These are phyloP conservation scores for Crithidia fasciculata DNA, from an alignment of 208 protist species.

Conservation along the genomic window DNA sequence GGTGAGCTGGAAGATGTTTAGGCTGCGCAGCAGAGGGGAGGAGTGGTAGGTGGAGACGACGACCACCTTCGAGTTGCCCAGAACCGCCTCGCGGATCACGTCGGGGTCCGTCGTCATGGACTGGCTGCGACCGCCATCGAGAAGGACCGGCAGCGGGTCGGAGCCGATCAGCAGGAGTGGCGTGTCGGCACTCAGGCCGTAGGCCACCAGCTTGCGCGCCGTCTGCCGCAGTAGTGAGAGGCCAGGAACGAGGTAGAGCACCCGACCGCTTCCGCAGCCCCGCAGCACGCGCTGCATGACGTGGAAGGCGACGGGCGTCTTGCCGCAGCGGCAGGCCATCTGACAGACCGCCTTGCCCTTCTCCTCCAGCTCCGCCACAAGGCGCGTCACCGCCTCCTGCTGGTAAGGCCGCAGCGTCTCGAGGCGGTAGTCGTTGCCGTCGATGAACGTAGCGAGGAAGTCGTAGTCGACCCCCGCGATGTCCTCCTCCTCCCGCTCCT, in stretches of 20 bases:
- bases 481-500: constrained; percentile 26
- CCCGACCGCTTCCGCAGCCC: constrained; percentile 10
- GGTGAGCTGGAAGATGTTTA: constrained; percentile 55
- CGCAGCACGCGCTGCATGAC: constrained; percentile 44
- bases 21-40: constrained; percentile 55
- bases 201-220: constrained; percentile 60
- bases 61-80: constrained; percentile 37
- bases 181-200: constrained; percentile 53
- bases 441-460: constrained; percentile 24
- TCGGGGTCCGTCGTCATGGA: constrained; percentile 69
- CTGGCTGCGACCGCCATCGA: constrained; percentile 23
- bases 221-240: constrained; percentile 77
- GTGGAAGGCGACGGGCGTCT: constrained; percentile 77
- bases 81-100: constrained; percentile 50
- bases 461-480: constrained; percentile 10
- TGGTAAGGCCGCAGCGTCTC: constrained; percentile 65
- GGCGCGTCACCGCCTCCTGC: constrained; percentile 59
- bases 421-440: constrained; percentile 41
- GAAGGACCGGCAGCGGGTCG: constrained; percentile 42
- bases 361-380: constrained; percentile 41
- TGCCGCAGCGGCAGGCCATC: constrained; percentile 85
- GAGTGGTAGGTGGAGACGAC: constrained; percentile 83
- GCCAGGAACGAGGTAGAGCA: constrained; percentile 81
- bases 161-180: constrained; percentile 74
- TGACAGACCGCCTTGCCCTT: constrained; percentile 61